phyloP scores from a whole-genome alignment of 306 rosid genomes.

The Quercus cerris region DNA sequence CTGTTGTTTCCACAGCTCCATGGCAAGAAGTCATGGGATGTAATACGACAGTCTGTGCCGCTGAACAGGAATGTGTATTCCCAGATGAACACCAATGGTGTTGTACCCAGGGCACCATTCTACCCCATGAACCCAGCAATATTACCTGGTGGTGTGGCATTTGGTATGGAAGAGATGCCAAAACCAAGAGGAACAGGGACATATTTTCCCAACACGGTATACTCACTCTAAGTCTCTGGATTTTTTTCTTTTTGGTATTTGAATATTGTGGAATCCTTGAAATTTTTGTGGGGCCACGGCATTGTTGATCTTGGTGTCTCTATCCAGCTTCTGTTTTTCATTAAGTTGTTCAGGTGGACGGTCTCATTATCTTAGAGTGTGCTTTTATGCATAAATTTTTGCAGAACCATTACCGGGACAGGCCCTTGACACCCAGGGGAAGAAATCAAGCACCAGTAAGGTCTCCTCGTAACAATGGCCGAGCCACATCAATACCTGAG shows the following conservation, averaged over 20 bases:
- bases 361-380: constrained; percentile 19
- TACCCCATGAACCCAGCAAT: constrained; percentile 27
- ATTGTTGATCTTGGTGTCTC: background rate
- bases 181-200: constrained; percentile 60
- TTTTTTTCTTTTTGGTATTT: background rate
- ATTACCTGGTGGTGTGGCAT: constrained; percentile 30
- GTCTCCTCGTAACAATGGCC: constrained; percentile 43
- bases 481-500: constrained; percentile 12
- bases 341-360: constrained; percentile 1
- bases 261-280: background rate
- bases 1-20: constrained; percentile 26
- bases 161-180: constrained; percentile 39
- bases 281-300: background rate
- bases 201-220: constrained; percentile 53
- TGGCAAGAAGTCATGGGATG: constrained; percentile 40
- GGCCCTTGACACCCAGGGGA: constrained; percentile 41
- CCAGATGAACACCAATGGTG: constrained; percentile 30
- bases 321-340: background rate
- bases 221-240: constrained; percentile 23
- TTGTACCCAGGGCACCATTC: constrained; percentile 31
- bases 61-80: constrained; percentile 27
- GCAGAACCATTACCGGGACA: constrained; percentile 56
- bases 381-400: constrained; percentile 14
- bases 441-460: constrained; percentile 38
- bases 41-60: constrained; percentile 27